Base-by-base conservation (phyloP, 176 grass and related monocot genomes). In the Metroxylon sagu region DNA sequence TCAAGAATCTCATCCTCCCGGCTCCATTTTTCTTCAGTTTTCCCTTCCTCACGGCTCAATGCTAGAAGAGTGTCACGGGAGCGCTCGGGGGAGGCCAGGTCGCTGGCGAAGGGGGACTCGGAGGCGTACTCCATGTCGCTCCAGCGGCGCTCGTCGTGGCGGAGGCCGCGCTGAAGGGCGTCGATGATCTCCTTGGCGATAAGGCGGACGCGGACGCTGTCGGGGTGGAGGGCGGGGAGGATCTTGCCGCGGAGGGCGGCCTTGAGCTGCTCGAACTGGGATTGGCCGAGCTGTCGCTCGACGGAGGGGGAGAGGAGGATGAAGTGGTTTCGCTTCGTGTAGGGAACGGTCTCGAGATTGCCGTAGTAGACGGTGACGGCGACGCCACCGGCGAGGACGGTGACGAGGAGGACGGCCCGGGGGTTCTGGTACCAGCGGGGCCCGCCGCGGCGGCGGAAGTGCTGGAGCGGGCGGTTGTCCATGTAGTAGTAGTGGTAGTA, bases 161-260 rank as follows among this genome's bases (percentile, higher is more conserved):
- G 67, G 7, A 97, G 58, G 54, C 92, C 87, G 29, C 78, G 80
- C 30, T 83, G 69, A 54, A 96, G 64, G 1, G 92, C 92, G 65
- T 79, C 52, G 61, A 96, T 83, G 72, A 96, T 85, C 18, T 87
- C 80, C 14, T 71, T 67, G 56, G 86, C 74, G 83, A 96, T 88
- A 58, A 90, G 80, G 57, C 83, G 83, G 7, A 96, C 78, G 62
- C 92, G 86, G 67, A 96, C 50, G 64, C 83, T 90, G 25, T 96
- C 92, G 17, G 92, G 92, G 81, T 96, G 86, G 80, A 96, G 76
- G 50, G 83, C 76, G 23, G 92, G 81, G 25, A 96, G 80, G 59
- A 96, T 88, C 87, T 85, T 90, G 56, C 80, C 77, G 50, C 60
- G 79, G 16, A 90, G 71, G 5, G 76, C 8, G 59, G 64, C 67